Base-by-base conservation (phyloP, 179 eudicot genomes). In the Corrigiola litoralis region DNA sequence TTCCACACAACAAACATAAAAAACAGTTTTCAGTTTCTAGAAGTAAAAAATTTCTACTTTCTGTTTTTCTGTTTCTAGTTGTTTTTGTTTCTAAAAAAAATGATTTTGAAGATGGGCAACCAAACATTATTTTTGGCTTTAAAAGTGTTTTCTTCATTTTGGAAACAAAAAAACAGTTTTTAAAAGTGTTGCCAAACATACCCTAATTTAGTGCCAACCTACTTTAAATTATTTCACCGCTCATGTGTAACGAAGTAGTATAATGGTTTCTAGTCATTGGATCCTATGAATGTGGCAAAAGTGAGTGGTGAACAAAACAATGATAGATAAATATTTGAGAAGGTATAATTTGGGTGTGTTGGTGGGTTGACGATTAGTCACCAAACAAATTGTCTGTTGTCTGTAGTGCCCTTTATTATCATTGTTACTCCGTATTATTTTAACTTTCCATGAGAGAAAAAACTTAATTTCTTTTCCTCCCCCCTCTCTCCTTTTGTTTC, bases 251-350 rank as follows among this genome's bases (percentile, higher is more conserved):
- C 28, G 33, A 23, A 27, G 42, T 61, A 34, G 3, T 27, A 9
- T 63, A 3, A 29, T 6, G 37, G 40, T 23, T 55, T 1, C 1
- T 27, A 29, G 38, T 53, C 74, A 70, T 70, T 53, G 74, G 74
- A 70, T 70, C 61, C 74, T 31, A 23, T 63, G 67, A 53, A 52
- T 54, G 40, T 53, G 61, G 61, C 62, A 44, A 29, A 44, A 3
- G 21, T 10, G 12, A 58, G 74, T 31, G 67, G 61, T 62, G 53
- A 51, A 61, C 64, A 42, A 5, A 33, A 56, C 62, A 55, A 70
- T 70, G 53, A 61, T 70, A 31, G 37, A 3, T 61, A 62, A 52
- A 61, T 62, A 70, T 62, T 70, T 52, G 34, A 42, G 17, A 50
- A 32, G 48, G 41, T 23, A 36, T 34, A 40, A 36, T 13, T 36